phyloP scores from a whole-genome alignment of 495 filamentous ascomycete genomes.

The Acidiella bohemica region DNA sequence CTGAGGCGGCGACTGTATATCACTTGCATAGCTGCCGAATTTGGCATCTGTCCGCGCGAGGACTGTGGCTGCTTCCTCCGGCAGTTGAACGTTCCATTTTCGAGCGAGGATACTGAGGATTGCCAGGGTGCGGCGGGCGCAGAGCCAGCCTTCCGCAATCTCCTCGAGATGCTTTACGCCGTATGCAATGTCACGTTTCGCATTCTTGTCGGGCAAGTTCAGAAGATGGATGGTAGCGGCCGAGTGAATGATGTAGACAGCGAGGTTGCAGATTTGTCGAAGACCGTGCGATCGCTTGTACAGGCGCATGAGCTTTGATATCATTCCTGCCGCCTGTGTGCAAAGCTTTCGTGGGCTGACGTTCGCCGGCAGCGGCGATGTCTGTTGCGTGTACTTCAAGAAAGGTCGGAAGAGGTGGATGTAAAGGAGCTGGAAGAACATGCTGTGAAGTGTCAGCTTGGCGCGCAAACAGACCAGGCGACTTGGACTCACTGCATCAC shows the following conservation, averaged over 20 bases:
- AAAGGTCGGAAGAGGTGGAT: slow-evolving; percentile 97
- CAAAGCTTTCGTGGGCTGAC: slow-evolving; percentile 85
- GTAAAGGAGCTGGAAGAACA: slow-evolving; percentile 93
- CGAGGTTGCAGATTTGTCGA: slow-evolving; percentile 87
- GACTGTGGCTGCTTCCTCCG: slow-evolving; percentile 63
- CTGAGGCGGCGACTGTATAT: slow-evolving; percentile 13
- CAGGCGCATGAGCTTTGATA: slow-evolving; percentile 80
- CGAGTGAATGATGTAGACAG: slow-evolving; percentile 85
- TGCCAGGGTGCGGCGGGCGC: slow-evolving; percentile 68
- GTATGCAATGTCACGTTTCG: slow-evolving; percentile 75
- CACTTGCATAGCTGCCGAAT: slow-evolving; percentile 29
- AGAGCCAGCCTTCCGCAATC: slow-evolving; percentile 89
- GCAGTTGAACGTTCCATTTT: slow-evolving; percentile 79
- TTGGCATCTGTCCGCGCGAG: slow-evolving; percentile 50
- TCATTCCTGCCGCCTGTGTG: slow-evolving; percentile 71
- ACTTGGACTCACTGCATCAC: slow-evolving; percentile 72
- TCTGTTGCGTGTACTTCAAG: slow-evolving; percentile 69
- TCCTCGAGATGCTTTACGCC: slow-evolving; percentile 89
- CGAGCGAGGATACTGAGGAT: slow-evolving; percentile 75
- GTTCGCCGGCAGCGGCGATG: slow-evolving; percentile 71
- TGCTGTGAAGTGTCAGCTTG: slow-evolving; percentile 46
- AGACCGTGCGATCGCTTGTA: slow-evolving; percentile 89
- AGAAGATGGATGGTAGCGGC: slow-evolving; percentile 91
- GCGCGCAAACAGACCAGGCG: neutral
- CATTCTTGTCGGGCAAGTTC: slow-evolving; percentile 80